Evolutionary conservation across 1,284 basidiomycete genomes (phyloP).

Genomic region (Ustilago nuda): DNA sequence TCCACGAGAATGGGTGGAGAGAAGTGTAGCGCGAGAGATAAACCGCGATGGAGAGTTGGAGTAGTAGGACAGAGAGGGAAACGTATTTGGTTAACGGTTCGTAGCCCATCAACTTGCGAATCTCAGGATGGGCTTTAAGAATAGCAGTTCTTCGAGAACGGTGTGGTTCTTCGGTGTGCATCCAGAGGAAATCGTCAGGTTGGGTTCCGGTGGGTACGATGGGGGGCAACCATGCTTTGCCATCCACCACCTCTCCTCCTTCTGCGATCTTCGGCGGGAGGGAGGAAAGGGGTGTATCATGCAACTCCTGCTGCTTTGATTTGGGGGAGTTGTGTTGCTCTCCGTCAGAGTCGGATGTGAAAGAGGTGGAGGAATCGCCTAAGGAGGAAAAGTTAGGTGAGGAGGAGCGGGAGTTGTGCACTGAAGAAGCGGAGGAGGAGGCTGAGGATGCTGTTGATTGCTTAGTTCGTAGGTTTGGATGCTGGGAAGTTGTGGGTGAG

Average conservation of each 20-base stretch:
- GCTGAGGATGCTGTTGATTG: background rate
- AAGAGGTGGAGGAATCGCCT: constrained; percentile 33
- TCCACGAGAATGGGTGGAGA: constrained; percentile 76
- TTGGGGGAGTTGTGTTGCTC: background rate
- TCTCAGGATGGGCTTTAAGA: constrained; percentile 93
- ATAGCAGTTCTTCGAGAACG: constrained; percentile 86
- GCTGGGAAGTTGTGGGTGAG: constrained; percentile 19
- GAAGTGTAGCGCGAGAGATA: constrained; percentile 61
- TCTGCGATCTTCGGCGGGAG: background rate
- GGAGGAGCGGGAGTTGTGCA: constrained; percentile 26
- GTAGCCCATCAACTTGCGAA: constrained; percentile 92
- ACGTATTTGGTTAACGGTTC: constrained; percentile 90
- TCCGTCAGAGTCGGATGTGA: constrained; percentile 26
- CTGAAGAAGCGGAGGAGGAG: constrained; percentile 22
- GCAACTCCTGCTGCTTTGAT: constrained; percentile 8
- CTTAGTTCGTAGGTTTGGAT: constrained; percentile 12
- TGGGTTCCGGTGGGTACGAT: constrained; percentile 36
- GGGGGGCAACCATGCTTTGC: constrained; percentile 65
- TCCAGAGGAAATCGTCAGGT: constrained; percentile 76
- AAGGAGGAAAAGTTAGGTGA: constrained; percentile 23
- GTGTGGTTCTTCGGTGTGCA: constrained; percentile 98
- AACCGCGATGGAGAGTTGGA: constrained; percentile 79
- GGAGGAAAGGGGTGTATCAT: constrained; percentile 8
- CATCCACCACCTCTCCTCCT: constrained; percentile 8
- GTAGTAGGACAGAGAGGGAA: constrained; percentile 80